Conservation (phyloP, 2,329 filamentous ascomycete species). For the Chrysosporium queenslandicum region DNA sequence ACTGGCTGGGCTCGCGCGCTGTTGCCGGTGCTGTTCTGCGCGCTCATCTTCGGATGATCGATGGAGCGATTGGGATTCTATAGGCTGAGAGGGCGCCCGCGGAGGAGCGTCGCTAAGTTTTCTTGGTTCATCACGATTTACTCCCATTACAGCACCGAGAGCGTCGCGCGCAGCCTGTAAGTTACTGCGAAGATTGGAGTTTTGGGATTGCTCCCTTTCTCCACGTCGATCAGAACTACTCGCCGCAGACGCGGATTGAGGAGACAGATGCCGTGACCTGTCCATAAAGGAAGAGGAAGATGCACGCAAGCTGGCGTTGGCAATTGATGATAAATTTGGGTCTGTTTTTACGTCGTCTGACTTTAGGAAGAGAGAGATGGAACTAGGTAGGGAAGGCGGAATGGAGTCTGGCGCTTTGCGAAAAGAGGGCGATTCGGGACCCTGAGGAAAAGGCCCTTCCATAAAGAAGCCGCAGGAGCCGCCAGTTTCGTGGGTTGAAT, state of each 20-base stretch:
- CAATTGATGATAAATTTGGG: conserved; percentile 33
- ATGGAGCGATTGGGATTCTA: conserved; percentile 33
- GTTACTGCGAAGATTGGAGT: conserved; percentile 24
- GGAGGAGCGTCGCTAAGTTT: conserved; percentile 14
- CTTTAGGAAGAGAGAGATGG: conserved; percentile 29
- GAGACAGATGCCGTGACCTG: conserved; percentile 27
- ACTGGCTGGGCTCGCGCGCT: conserved; percentile 20
- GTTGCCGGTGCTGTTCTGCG: conserved; percentile 4
- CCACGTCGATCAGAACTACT: conserved; percentile 39
- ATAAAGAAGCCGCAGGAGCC: conserved; percentile 27
- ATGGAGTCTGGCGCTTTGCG: conserved; percentile 24
- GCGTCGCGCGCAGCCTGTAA: conserved; percentile 36
- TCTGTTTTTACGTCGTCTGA: conserved; percentile 27
- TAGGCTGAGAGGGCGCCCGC: not conserved
- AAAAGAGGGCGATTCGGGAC: conserved; percentile 32
- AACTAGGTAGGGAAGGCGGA: conserved; percentile 22
- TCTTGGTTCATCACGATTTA: conserved; percentile 28
- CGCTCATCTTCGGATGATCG: conserved; percentile 35
- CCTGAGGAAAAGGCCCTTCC: conserved; percentile 36
- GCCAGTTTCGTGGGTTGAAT: conserved; percentile 9
- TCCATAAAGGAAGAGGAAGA: conserved; percentile 26
- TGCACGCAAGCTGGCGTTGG: conserved; percentile 35
- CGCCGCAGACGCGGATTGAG: conserved; percentile 37
- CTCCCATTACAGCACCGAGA: conserved; percentile 27
- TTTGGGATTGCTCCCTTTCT: conserved; percentile 24